Conservation (phyloP, 129 eudicot species). For the Kitagawia praeruptora region DNA sequence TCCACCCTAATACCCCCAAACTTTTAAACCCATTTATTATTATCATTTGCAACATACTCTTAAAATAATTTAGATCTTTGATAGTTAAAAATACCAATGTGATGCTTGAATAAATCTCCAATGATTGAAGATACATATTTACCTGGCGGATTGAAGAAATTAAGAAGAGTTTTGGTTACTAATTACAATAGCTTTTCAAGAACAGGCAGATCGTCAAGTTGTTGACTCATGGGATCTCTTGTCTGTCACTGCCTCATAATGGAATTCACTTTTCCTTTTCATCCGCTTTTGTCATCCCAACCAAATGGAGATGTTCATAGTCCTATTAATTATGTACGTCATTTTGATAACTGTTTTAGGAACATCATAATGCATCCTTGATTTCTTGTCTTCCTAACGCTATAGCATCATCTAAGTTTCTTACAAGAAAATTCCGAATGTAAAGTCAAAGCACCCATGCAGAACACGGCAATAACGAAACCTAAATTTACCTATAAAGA, state of each 20-base stretch:
- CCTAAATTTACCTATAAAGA: background rate
- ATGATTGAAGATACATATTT: slow-evolving; percentile 21
- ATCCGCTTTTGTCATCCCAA: background rate
- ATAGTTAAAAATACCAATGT: slow-evolving; percentile 5
- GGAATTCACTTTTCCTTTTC: background rate
- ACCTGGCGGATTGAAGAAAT: slow-evolving; percentile 11
- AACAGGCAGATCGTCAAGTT: slow-evolving; percentile 1
- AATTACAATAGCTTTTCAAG: background rate
- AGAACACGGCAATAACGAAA: background rate
- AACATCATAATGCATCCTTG: background rate
- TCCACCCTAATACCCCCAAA: background rate
- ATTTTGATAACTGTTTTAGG: background rate
- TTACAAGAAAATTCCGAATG: background rate
- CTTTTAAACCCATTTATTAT: background rate
- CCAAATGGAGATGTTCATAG: background rate
- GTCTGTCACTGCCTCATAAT: slow-evolving; percentile 1
- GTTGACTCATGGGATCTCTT: background rate
- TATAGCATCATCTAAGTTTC: background rate
- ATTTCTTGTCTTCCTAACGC: background rate
- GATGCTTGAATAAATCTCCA: slow-evolving; percentile 23
- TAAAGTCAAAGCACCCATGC: background rate
- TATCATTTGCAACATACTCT: background rate
- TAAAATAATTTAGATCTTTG: background rate
- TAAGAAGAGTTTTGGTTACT: background rate
- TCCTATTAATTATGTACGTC: background rate